Conservation (phyloP, 495 filamentous ascomycete species). For the Peziza echinospora region DNA sequence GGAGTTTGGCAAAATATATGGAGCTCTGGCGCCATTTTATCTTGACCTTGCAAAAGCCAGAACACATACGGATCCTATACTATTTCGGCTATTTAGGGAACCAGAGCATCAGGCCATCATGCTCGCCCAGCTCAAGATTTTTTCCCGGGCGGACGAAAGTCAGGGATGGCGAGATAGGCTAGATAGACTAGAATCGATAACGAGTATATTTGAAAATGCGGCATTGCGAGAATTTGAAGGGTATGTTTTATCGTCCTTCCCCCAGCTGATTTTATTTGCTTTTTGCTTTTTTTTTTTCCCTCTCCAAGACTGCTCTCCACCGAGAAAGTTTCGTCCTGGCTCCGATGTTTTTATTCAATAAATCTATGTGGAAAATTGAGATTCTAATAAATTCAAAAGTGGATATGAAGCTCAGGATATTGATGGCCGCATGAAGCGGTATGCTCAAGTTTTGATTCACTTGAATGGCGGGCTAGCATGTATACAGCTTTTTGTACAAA, state of each 20-base stretch:
- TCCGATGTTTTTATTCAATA: too few relatives aligned
- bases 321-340: too few relatives aligned
- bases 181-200: conserved; percentile 48
- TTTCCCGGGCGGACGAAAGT: conserved; percentile 59
- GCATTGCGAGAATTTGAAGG: conserved; percentile 80
- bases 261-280: background rate
- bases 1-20: conserved; percentile 81
- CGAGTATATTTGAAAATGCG: conserved; percentile 71
- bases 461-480: conserved; percentile 64
- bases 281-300: background rate
- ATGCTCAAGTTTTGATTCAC: conserved; percentile 60
- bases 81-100: conserved; percentile 71
- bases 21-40: conserved; percentile 71
- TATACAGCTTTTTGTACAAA: conserved; percentile 68
- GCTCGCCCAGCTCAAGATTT: conserved; percentile 53
- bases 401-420: conserved; percentile 80
- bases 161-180: conserved; percentile 48
- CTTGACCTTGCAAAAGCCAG: conserved; percentile 50
- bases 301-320: too few relatives aligned
- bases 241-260: conserved; percentile 11
- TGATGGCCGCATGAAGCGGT: conserved; percentile 68
- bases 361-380: too few relatives aligned
- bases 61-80: conserved; percentile 54
- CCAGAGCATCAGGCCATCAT: conserved; percentile 78
- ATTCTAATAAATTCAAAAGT: conserved; percentile 8